Evolutionary conservation across 306 rosid genomes (phyloP), one percentile per base, ranked within the genome.

Genomic region (Corylus americana): DNA sequence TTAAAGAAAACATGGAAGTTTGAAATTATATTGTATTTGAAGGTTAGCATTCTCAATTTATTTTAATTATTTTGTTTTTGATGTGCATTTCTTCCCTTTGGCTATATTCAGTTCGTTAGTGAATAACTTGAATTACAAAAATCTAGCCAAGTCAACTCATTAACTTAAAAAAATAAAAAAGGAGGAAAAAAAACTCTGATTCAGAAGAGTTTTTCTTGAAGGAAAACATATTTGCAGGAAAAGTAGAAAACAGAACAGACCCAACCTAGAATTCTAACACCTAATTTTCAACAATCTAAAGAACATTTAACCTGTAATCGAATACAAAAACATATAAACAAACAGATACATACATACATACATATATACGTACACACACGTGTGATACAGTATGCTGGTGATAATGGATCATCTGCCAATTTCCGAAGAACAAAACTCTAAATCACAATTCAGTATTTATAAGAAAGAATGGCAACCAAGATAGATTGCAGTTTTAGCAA

Each of bases 391-490:
- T 68, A 78, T 5, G 74, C 11, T 53, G 76, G 25, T 70, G 42
- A 64, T 27, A 27, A 25, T 27, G 50, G 61, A 54, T 54, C 35
- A 67, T 42, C 25, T 42, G 51, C 29, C 12, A 42, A 67, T 20
- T 67, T 25, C 72, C 51, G 25, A 0, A 67, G 18, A 9, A 39
- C 1, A 10, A 42, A 67, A 67, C 48, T 64, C 47, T 14, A 39
- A 4, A 64, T 42, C 12, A 79, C 20, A 14, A 7, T 50, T 45
- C 50, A 78, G 70, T 11, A 49, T 13, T 31, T 42, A 20, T 22
- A 76, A 37, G 76, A 20, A 20, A 67, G 72, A 67, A 18, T 67
- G 72, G 16, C 51, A 42, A 67, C 29, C 72, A 67, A 67, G 7
- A 42, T 42, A 39, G 14, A 67, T n/a, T 39, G 51, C 16, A 42